Percentiles rank a stretch among this genome's conserved stretches.
Conservation (phyloP, 805 yeast genomes). For the Naumovozyma castellii region DNA sequence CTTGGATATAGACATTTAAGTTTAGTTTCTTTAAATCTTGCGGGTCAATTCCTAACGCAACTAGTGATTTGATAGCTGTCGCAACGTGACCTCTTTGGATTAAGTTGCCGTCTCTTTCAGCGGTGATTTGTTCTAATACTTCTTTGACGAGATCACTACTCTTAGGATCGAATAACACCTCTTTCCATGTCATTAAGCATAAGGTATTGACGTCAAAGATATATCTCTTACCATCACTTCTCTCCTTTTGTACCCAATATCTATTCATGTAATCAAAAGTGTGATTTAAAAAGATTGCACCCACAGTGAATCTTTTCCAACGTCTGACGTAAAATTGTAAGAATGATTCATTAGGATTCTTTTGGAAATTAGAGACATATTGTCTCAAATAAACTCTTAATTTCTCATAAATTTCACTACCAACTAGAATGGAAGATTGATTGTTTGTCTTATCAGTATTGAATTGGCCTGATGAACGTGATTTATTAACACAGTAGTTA, state of each 20-base stretch:
- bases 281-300: constrained; percentile 85
- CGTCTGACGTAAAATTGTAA: constrained; percentile 74
- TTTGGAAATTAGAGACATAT: constrained; percentile 45
- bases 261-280: constrained; percentile 93
- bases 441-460: constrained; percentile 32
- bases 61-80: constrained; percentile 76
- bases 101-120: constrained; percentile 70
- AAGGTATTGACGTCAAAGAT: constrained; percentile 87
- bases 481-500: constrained; percentile 80
- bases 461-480: constrained; percentile 38
- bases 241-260: constrained; percentile 94
- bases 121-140: constrained; percentile 63
- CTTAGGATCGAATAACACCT: constrained; percentile 64
- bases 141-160: constrained; percentile 53
- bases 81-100: constrained; percentile 60
- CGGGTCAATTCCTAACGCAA: constrained; percentile 79
- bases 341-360: constrained; percentile 54
- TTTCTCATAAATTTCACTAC: constrained; percentile 77
- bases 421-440: constrained; percentile 50
- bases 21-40: constrained; percentile 82
- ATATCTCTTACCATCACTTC: constrained; percentile 85
- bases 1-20: constrained; percentile 67
- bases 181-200: constrained; percentile 81
- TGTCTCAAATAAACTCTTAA: constrained; percentile 55
- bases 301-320: constrained; percentile 85